Base-by-base conservation (phyloP, 2,329 filamentous ascomycete species). In the Penicillium frequentans region DNA sequence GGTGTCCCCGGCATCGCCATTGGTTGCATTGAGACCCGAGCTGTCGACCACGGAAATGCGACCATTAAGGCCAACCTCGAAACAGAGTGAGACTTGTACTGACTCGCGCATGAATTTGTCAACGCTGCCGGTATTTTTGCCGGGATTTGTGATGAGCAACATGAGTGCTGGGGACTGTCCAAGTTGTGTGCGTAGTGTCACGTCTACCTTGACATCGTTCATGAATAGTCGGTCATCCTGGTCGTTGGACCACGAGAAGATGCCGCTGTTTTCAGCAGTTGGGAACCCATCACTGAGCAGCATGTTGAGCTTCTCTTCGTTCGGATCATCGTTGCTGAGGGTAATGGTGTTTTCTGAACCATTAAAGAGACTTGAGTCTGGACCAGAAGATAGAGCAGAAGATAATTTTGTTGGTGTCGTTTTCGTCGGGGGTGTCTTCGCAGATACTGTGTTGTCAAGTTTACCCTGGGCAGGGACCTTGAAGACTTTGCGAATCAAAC, bases 281-380 rank as follows among this genome's bases (percentile, higher is more conserved):
- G 31, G 31, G 53, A 52, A 52, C 2, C 56, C 59, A 23, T 62
- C 61, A 23, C 57, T 48, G 24, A 78, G 77, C 19, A 93, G 79
- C 13, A 79, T 80, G 21, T 80, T 75, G 56, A 86, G 83, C 68
- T 90, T 88, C 0, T 79, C 77, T 16, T 75, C 68, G 21, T 70
- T 71, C 4, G 70, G 66, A 39, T 76, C 70, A 26, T 73, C 67
- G 52, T 83, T 76, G 61, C 83, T 77, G 37, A 75, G 52, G 1
- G 65, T 59, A 16, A 66, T 67, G 24, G 67, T 42, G 8, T 60
- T 63, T 48, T 66, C 55, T 14, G 60, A 50, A 24, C 58, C 59
- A 9, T 55, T 56, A n/a, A 61, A 52, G 21, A 60, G 53, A 16
- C 56, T 55, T 42, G 62, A 46, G 14, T 55, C 33, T 14, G 46